These are phyloP conservation scores for Westerdykella aurantiaca DNA, from an alignment of 2,329 filamentous ascomycete genomes.

Conservation along the genomic window DNA sequence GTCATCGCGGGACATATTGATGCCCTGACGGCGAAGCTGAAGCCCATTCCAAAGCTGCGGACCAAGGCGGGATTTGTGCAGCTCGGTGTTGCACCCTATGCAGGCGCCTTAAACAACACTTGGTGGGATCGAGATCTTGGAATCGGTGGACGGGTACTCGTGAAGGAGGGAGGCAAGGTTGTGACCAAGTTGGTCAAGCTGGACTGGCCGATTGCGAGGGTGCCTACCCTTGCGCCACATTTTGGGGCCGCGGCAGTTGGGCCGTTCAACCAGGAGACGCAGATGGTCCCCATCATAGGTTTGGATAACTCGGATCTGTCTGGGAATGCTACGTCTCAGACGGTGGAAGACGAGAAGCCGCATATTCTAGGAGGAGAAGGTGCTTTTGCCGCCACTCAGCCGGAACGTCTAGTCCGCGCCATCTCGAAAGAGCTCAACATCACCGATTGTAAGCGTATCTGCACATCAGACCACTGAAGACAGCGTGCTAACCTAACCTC, in stretches of 20 bases:
- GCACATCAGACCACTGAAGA: too few species aligned
- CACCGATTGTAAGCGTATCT: constrained; percentile 46
- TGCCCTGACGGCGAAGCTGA: constrained; percentile 80
- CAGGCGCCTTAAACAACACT: constrained; percentile 76
- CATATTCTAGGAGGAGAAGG: constrained; percentile 54
- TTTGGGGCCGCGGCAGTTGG: constrained; percentile 68
- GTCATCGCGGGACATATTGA: constrained; percentile 92
- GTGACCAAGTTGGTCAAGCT: constrained; percentile 78
- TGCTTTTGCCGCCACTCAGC: constrained; percentile 77
- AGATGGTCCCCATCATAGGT: constrained; percentile 90
- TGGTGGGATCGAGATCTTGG: constrained; percentile 97
- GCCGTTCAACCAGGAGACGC: constrained; percentile 78
- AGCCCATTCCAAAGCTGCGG: constrained; percentile 83
- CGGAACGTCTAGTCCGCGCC: constrained; percentile 73
- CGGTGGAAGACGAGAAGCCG: constrained; percentile 38
- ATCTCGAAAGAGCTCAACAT: constrained; percentile 76
- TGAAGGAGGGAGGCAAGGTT: constrained; percentile 75
- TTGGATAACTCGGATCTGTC: constrained; percentile 64
- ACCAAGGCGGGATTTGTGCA: constrained; percentile 80
- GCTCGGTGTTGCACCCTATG: constrained; percentile 88
- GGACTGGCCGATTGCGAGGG: constrained; percentile 83
- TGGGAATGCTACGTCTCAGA: constrained; percentile 23
- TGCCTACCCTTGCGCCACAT: constrained; percentile 88
- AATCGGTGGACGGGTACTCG: constrained; percentile 81
- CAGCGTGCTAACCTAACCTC: constrained; percentile 6